Conservation (phyloP, 495 filamentous ascomycete species). For the Polyplosphaeria fusca region DNA sequence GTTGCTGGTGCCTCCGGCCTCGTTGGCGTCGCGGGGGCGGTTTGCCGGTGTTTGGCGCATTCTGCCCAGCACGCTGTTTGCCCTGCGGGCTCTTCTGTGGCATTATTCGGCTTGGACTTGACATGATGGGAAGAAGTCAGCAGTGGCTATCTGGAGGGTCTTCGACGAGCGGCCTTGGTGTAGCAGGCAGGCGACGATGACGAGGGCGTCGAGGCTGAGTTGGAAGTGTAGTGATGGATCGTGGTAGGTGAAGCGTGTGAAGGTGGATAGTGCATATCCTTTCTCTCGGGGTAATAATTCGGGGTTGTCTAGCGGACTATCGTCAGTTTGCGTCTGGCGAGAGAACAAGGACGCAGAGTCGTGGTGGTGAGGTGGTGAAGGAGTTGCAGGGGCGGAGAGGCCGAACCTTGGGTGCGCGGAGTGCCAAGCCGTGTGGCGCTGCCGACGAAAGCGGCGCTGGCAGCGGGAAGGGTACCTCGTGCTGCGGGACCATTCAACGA, state of each 20-base stretch:
- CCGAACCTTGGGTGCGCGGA: slow-evolving; percentile 2
- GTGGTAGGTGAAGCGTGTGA: slow-evolving; percentile 8
- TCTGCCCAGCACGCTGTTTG: not conserved
- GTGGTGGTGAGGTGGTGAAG: not conserved
- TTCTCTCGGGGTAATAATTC: slow-evolving; percentile 2
- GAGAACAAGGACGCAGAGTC: not conserved
- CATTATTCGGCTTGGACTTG: slow-evolving; percentile 13
- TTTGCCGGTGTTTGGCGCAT: not conserved
- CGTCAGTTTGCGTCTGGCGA: not conserved
- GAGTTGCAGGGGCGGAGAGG: not conserved
- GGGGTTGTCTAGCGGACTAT: not conserved
- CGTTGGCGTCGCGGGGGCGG: too few species aligned
- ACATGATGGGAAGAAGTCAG: slow-evolving; percentile 13
- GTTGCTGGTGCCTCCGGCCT: not conserved
- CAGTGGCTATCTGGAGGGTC: slow-evolving; percentile 21
- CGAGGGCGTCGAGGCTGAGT: slow-evolving; percentile 7
- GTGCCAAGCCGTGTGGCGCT: not conserved
- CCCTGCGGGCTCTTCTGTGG: slow-evolving; percentile 15
- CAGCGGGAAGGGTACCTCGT: too few species aligned
- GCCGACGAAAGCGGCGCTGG: slow-evolving; percentile 8
- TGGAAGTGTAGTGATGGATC: not conserved
- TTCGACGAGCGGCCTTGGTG: slow-evolving; percentile 13
- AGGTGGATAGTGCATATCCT: slow-evolving; percentile 29
- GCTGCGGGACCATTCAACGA: too few species aligned
- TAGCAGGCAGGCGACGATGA: not conserved